A percentile compares a stretch with the other conserved stretches of the same genome.
These are phyloP conservation scores for Backusella circina DNA, from an alignment of 192 early-diverging fungal species.

Conservation along the genomic window DNA sequence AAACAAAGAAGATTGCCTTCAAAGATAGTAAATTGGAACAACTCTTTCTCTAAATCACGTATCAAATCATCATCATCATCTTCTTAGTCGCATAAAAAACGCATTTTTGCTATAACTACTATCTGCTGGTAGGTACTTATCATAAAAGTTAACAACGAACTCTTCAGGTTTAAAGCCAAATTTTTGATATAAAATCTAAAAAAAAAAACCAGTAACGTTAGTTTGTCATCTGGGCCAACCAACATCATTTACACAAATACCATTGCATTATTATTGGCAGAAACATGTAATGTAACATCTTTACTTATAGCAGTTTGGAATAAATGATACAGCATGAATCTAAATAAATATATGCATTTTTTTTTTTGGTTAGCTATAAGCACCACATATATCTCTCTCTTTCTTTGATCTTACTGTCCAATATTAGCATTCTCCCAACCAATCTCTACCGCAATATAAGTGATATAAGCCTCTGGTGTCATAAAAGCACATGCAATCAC, in stretches of 20 bases:
- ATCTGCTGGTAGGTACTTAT: conserved; percentile 76
- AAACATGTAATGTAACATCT: conserved; percentile 91
- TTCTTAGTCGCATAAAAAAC: conserved; percentile 78
- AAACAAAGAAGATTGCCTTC: too few relatives aligned
- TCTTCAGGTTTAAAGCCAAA: conserved; percentile 94
- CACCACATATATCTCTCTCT: not conserved
- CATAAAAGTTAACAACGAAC: conserved; percentile 88
- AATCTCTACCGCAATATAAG: conserved; percentile 78
- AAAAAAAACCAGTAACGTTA: not conserved
- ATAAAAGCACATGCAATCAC: conserved; percentile 91
- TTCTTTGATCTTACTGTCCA: conserved; percentile 52
- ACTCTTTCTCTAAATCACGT: too few relatives aligned
- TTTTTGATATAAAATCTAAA: conserved; percentile 81
- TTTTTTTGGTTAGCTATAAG: too few relatives aligned
- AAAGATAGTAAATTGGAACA: too few relatives aligned
- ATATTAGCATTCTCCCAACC: conserved; percentile 87
- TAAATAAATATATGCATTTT: too few relatives aligned
- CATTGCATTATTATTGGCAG: conserved; percentile 90
- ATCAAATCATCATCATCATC: too few relatives aligned
- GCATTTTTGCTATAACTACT: conserved; percentile 80
- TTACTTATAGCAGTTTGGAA: conserved; percentile 69
- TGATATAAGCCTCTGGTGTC: conserved; percentile 88
- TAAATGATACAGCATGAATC: conserved; percentile 64
- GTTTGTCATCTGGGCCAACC: not conserved
- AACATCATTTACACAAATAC: conserved; percentile 27